Evolutionary conservation across 371 early-diverging fungal genomes (phyloP), one percentile per base, ranked within the genome.

Genomic region (Mortierella sp.): DNA sequence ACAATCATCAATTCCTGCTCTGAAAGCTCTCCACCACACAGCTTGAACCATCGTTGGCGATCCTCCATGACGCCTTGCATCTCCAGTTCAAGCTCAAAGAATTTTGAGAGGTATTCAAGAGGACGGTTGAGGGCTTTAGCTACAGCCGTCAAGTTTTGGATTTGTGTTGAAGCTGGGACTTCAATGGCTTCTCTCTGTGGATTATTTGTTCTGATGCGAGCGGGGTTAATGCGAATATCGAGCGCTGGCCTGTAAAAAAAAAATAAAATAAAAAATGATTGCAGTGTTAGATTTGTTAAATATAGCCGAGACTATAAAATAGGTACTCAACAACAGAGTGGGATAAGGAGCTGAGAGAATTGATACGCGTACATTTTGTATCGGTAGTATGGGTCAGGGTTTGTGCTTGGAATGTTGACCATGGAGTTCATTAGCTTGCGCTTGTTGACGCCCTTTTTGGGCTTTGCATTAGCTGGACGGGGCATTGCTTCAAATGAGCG

Each of bases 351-450:
- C 2, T 20, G n/a, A 49, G 18, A n/a, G n/a, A 32, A 35, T 39
- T 39, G 40, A 28, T 24, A 30, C 22, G 24, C 35, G 22, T 81
- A 81, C 81, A 81, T 81, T 72, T 81, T 81, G 62, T 81, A 81
- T 12, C 81, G 72, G 64, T 75, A 81, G 67, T 81, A 72, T 30
- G 81, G 81, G 76, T 81, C 81, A 16, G 81, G 81, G 62, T 81
- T 81, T 14, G 81, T 81, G 70, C 76, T 75, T 24, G 81, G 81
- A 60, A 81, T 81, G 73, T 81, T 81, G 70, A 81, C 81, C 81
- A 81, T 81, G 26, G 81, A 81, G 73, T 75, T 75, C 81, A 81
- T 81, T 47, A 81, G 76, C 58, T 75, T 75, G 64, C 76, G 75
- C 40, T 70, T 75, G 64, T 72, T 73, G 68, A 79, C 49, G 63